These are phyloP conservation scores for Pleurotus sapidus DNA, from an alignment of 768 basidiomycete species.

Conservation along the genomic window DNA sequence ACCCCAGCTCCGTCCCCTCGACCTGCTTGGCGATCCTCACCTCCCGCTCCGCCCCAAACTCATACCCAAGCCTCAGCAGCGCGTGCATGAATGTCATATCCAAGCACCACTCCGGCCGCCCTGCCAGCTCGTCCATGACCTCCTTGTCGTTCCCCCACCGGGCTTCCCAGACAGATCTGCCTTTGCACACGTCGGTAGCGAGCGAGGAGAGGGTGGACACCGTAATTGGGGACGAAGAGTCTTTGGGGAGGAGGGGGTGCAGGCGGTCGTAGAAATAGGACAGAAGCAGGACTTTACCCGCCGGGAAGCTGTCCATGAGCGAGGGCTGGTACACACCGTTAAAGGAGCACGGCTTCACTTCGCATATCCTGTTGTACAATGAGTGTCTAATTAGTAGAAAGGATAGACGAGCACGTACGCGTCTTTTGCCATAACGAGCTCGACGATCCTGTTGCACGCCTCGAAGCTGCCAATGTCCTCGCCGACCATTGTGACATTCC, in stretches of 20 bases:
- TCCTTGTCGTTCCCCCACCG: slow-evolving; percentile 37
- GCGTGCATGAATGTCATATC: slow-evolving; percentile 96
- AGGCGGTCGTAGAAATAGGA: slow-evolving; percentile 99
- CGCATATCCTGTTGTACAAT: slow-evolving; percentile 59
- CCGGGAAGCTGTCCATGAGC: slow-evolving; percentile 81
- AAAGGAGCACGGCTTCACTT: slow-evolving; percentile 93
- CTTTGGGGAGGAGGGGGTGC: slow-evolving; percentile 58
- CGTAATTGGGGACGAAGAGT: slow-evolving; percentile 27
- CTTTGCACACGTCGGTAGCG: slow-evolving; percentile 73
- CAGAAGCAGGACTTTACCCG: slow-evolving; percentile 83
- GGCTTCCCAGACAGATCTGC: slow-evolving; percentile 55
- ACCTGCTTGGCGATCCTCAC: slow-evolving; percentile 86
- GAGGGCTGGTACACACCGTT: slow-evolving; percentile 97
- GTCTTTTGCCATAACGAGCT: slow-evolving; percentile 93
- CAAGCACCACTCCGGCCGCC: slow-evolving; percentile 90
- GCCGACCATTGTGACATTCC: slow-evolving; percentile 84
- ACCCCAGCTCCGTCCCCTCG: slow-evolving; percentile 87
- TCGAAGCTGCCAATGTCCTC: slow-evolving; percentile 81
- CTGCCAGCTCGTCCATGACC: slow-evolving; percentile 63
- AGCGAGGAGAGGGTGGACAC: slow-evolving; percentile 61
- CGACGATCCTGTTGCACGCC: slow-evolving; percentile 78
- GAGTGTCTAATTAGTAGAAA: background rate
- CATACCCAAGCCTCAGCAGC: slow-evolving; percentile 85
- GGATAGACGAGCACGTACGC: slow-evolving; percentile 50
- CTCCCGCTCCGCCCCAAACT: slow-evolving; percentile 67